A percentile compares a stretch with the other conserved stretches of the same genome.
Evolutionary conservation across 768 basidiomycete genomes (phyloP).

Genomic region (Candolleomyces aberdarensis): DNA sequence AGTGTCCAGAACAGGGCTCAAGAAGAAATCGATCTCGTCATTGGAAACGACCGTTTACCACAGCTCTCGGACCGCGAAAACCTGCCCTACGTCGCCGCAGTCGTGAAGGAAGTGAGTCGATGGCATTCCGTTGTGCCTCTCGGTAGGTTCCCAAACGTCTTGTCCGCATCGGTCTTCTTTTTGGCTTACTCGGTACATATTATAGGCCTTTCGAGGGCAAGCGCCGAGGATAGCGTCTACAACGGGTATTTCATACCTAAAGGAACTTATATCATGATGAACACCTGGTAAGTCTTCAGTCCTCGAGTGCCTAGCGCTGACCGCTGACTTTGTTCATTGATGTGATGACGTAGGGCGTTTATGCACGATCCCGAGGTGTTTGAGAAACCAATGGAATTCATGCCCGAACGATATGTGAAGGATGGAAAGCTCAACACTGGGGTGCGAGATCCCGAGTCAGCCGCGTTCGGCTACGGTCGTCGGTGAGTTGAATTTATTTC

Average conservation of each 20-base stretch:
- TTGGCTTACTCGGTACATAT: not conserved
- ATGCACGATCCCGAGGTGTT: conserved; percentile 1
- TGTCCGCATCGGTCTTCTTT: not conserved
- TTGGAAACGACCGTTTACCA: conserved; percentile 18
- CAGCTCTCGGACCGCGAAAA: conserved; percentile 15
- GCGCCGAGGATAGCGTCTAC: conserved; percentile 28
- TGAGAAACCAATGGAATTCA: conserved; percentile 2
- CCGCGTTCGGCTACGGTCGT: conserved; percentile 8
- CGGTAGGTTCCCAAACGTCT: conserved; percentile 2
- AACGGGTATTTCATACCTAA: conserved; percentile 35
- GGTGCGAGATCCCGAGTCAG: not conserved
- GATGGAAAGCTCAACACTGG: not conserved
- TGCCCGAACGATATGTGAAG: conserved; percentile 4
- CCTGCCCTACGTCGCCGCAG: conserved; percentile 19
- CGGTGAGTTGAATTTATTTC: not conserved
- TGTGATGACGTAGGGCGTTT: not conserved
- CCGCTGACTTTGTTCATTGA: not conserved
- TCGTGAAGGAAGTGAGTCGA: conserved; percentile 20
- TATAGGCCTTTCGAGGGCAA: conserved; percentile 14
- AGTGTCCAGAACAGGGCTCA: conserved; percentile 16
- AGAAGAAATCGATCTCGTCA: conserved; percentile 22
- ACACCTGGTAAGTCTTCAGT: conserved; percentile 15
- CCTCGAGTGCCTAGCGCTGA: not conserved
- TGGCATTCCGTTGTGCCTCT: conserved; percentile 10
- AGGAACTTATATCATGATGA: conserved; percentile 23